A percentile compares a stretch with the other conserved stretches of the same genome.
Evolutionary conservation across 345 rosid species (phyloP).

Genomic region (Physaria fendleri): DNA sequence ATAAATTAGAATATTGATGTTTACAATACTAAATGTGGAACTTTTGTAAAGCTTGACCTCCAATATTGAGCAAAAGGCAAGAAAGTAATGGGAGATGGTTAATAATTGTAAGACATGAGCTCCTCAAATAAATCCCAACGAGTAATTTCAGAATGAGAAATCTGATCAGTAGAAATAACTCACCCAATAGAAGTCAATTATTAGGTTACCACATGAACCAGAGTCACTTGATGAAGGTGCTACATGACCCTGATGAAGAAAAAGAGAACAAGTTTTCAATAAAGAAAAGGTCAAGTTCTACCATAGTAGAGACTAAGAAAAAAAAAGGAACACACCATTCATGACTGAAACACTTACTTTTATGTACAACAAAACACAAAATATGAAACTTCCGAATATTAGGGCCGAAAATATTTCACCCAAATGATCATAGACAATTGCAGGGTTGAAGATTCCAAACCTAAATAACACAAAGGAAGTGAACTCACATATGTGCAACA

Average conservation of each 20-base stretch:
- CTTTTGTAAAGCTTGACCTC: neutral
- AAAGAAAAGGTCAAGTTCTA: conserved; percentile 16
- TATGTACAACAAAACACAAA: conserved; percentile 80
- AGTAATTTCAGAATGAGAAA: neutral
- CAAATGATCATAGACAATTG: conserved; percentile 83
- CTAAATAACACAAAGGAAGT: conserved; percentile 37
- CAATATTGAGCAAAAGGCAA: conserved; percentile 1
- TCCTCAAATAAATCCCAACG: neutral
- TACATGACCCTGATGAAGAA: conserved; percentile 62
- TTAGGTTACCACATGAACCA: conserved; percentile 84
- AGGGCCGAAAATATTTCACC: conserved; percentile 94
- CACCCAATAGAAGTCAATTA: conserved; percentile 98
- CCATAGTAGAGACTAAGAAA: neutral
- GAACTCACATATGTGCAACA: neutral
- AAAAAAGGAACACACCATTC: conserved; percentile 1
- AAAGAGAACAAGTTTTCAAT: conserved; percentile 9
- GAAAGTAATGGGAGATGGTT: neutral
- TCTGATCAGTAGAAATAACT: conserved; percentile 24
- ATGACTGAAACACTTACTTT: conserved; percentile 47
- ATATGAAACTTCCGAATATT: conserved; percentile 81
- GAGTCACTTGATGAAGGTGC: conserved; percentile 95
- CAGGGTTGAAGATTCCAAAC: conserved; percentile 87
- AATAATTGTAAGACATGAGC: neutral
- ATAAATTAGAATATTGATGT: neutral
- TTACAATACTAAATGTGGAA: neutral